A percentile compares a stretch with the other conserved stretches of the same genome.
These are phyloP conservation scores for Fusarium foetens DNA, from an alignment of 2,329 filamentous ascomycete genomes.

Conservation along the genomic window DNA sequence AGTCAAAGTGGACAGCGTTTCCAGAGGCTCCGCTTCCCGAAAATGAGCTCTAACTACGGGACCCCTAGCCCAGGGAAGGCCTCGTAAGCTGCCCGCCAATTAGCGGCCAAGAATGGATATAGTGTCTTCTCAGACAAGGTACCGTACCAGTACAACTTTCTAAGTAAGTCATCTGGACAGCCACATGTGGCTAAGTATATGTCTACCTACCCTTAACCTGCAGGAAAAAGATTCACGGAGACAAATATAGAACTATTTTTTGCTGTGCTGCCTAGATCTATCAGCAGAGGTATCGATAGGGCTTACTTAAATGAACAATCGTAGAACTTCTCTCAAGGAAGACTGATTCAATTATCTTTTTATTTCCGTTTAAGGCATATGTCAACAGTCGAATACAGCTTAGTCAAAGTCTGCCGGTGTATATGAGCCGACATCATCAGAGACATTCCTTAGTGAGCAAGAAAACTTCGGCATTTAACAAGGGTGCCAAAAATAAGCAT, in stretches of 20 bases:
- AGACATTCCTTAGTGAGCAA: neutral
- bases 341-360: neutral
- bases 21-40: conserved; percentile 33
- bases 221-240: conserved; percentile 2
- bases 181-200: conserved; percentile 19
- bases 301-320: neutral
- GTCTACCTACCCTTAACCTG: neutral
- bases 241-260: conserved; percentile 1
- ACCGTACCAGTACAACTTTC: neutral
- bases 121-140: conserved; percentile 15
- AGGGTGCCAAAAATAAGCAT: neutral
- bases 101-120: neutral
- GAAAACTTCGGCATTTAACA: neutral
- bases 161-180: neutral
- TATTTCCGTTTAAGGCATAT: neutral
- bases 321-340: neutral
- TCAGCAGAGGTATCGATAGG: neutral
- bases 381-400: neutral
- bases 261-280: neutral
- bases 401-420: neutral
- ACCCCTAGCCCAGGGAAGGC: conserved; percentile 13
- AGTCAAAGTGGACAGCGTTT: conserved; percentile 41
- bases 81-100: conserved; percentile 17
- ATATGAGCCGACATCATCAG: neutral
- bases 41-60: conserved; percentile 29